A percentile compares a stretch with the other conserved stretches of the same genome.
Conservation (phyloP, 1,139 yeast genomes). For the Keqinozyma sinolaborantium region DNA sequence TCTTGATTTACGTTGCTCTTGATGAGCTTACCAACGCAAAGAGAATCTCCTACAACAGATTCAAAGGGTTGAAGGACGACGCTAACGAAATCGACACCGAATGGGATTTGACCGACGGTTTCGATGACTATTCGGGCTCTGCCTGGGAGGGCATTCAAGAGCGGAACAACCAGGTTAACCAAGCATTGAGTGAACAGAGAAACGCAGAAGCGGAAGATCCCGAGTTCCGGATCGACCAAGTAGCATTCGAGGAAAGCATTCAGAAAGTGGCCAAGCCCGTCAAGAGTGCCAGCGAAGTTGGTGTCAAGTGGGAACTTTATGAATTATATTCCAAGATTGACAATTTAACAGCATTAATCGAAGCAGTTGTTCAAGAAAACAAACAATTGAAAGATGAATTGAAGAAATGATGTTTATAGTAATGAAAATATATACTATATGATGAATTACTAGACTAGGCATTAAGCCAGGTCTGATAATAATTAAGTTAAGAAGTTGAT, state of each 20-base stretch:
- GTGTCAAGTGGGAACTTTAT: slow-evolving; percentile 66
- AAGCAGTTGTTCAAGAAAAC: slow-evolving; percentile 41
- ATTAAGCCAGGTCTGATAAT: too few species aligned
- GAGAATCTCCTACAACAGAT: slow-evolving; percentile 69
- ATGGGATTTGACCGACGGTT: slow-evolving; percentile 85
- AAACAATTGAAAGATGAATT: slow-evolving; percentile 21
- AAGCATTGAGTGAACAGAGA: slow-evolving; percentile 47
- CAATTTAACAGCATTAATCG: slow-evolving; percentile 39
- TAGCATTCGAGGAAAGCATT: slow-evolving; percentile 47
- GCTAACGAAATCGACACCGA: slow-evolving; percentile 76
- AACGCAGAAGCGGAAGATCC: slow-evolving; percentile 74
- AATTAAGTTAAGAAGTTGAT: neutral
- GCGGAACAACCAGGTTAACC: slow-evolving; percentile 31
- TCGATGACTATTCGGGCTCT: slow-evolving; percentile 32
- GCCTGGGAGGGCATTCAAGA: slow-evolving; percentile 41
- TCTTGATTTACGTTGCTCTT: slow-evolving; percentile 55
- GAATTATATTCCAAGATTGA: slow-evolving; percentile 51
- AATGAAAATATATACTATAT: too few species aligned
- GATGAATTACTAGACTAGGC: too few species aligned
- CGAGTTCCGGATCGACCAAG: slow-evolving; percentile 51
- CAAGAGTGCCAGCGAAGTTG: slow-evolving; percentile 47
- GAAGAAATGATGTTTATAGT: too few species aligned
- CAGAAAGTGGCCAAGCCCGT: slow-evolving; percentile 54
- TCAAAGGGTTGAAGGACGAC: slow-evolving; percentile 66
- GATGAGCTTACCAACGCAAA: slow-evolving; percentile 66